phyloP scores from a whole-genome alignment of 257 asterid genomes.

The Jasminum sambac region DNA sequence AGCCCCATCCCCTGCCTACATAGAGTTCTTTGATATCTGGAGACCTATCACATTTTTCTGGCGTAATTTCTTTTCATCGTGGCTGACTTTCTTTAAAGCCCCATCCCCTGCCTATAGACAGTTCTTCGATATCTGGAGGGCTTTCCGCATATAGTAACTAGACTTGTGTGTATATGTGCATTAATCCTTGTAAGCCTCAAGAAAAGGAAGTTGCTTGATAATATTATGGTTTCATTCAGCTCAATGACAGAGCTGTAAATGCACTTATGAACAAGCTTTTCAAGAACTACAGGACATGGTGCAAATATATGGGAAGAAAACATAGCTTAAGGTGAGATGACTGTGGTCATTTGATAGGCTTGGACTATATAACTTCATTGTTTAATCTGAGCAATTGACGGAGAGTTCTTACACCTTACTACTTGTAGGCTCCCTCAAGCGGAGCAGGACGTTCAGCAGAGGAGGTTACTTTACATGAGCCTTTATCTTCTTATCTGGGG shows the following conservation, averaged over 20 bases:
- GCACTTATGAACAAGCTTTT: conserved; percentile 88
- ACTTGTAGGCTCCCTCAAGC: conserved; percentile 83
- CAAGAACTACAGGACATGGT: conserved; percentile 98
- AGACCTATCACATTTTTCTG: background rate
- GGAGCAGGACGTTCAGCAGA: conserved; percentile 76
- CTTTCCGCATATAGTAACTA: background rate
- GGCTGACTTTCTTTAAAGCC: background rate
- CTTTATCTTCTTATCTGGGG: conserved; percentile 99
- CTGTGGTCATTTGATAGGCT: conserved; percentile 5
- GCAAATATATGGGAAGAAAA: conserved; percentile 88
- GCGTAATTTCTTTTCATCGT: conserved; percentile 9
- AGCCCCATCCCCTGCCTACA: conserved; percentile 6
- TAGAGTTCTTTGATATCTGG: conserved; percentile 4
- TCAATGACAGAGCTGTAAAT: conserved; percentile 93
- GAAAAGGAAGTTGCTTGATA: conserved; percentile 25
- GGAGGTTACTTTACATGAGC: conserved; percentile 94
- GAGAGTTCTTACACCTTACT: conserved; percentile 20
- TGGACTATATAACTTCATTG: conserved; percentile 2
- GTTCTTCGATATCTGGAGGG: conserved; percentile 7
- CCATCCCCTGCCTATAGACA: conserved; percentile 6
- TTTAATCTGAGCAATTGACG: conserved; percentile 18
- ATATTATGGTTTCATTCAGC: conserved; percentile 43
- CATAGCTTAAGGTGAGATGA: conserved; percentile 87
- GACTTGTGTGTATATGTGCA: background rate
- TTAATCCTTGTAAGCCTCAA: conserved; percentile 16